A percentile compares a stretch with the other conserved stretches of the same genome.
These are phyloP conservation scores for Alternaria sp. DNA, from an alignment of 2,329 filamentous ascomycete species.

Conservation along the genomic window DNA sequence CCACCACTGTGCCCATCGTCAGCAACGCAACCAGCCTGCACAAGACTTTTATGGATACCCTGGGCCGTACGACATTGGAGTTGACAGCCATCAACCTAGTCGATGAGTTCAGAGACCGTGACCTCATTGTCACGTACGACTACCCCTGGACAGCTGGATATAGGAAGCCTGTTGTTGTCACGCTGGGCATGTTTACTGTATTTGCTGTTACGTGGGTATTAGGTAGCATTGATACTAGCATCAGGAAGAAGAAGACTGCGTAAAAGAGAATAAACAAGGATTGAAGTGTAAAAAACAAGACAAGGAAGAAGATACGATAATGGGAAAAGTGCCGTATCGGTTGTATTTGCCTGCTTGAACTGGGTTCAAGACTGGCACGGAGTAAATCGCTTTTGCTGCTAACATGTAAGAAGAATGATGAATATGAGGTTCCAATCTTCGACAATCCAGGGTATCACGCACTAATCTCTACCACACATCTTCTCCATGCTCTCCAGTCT, in stretches of 20 bases:
- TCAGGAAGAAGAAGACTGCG: slow-evolving; percentile 65
- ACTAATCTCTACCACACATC: neutral
- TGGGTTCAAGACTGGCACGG: slow-evolving; percentile 13
- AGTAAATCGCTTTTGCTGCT: slow-evolving; percentile 1
- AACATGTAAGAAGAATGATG: slow-evolving; percentile 37
- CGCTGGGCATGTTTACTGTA: slow-evolving; percentile 74
- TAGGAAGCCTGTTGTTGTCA: slow-evolving; percentile 86
- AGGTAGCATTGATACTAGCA: slow-evolving; percentile 81
- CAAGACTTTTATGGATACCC: slow-evolving; percentile 91
- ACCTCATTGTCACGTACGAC: slow-evolving; percentile 87
- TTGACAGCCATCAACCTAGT: slow-evolving; percentile 86
- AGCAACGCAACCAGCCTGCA: slow-evolving; percentile 70
- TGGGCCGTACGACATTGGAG: slow-evolving; percentile 83
- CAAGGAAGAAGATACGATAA: slow-evolving; percentile 1
- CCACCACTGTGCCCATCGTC: slow-evolving; percentile 75
- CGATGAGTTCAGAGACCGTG: slow-evolving; percentile 85
- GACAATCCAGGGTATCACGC: slow-evolving; percentile 12
- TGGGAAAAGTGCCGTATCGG: neutral
- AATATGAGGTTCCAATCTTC: slow-evolving; percentile 22
- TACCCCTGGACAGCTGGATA: slow-evolving; percentile 77
- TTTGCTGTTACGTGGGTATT: slow-evolving; percentile 79
- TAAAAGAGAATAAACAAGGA: slow-evolving; percentile 18
- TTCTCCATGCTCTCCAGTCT: neutral
- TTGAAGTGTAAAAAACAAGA: slow-evolving; percentile 7
- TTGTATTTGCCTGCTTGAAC: slow-evolving; percentile 11